These are phyloP conservation scores for Cercospora sp. DNA, from an alignment of 2,329 filamentous ascomycete genomes.

Conservation along the genomic window DNA sequence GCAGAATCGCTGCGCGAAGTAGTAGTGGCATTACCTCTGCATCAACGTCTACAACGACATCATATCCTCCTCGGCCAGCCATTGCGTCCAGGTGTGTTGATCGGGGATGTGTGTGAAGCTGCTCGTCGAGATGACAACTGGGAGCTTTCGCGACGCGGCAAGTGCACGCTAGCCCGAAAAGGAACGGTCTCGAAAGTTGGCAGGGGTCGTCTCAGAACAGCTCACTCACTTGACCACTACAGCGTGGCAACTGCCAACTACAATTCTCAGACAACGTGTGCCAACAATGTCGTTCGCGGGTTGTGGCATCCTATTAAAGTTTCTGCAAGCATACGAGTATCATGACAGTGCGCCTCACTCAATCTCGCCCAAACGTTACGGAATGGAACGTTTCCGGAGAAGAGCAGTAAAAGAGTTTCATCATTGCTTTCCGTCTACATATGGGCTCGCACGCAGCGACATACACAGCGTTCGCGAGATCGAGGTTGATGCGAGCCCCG, in stretches of 20 bases:
- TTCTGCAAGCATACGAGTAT: neutral
- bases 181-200: neutral
- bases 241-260: too few relatives aligned
- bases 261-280: neutral
- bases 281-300: too few relatives aligned
- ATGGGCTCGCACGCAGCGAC: neutral
- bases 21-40: conserved; percentile 68
- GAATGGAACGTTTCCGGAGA: neutral
- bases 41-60: conserved; percentile 96
- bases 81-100: conserved; percentile 23
- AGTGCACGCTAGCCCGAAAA: neutral
- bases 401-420: neutral
- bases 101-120: neutral
- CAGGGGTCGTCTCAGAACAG: neutral
- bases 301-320: neutral
- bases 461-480: neutral
- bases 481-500: neutral
- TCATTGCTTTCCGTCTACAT: neutral
- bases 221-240: neutral
- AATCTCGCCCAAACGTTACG: neutral
- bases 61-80: conserved; percentile 74
- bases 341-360: neutral
- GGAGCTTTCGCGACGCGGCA: conserved; percentile 9
- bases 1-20: neutral
- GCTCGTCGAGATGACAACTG: conserved; percentile 6